Base-by-base conservation (phyloP, 208 protist species). In the Trypanosoma boissoni region DNA sequence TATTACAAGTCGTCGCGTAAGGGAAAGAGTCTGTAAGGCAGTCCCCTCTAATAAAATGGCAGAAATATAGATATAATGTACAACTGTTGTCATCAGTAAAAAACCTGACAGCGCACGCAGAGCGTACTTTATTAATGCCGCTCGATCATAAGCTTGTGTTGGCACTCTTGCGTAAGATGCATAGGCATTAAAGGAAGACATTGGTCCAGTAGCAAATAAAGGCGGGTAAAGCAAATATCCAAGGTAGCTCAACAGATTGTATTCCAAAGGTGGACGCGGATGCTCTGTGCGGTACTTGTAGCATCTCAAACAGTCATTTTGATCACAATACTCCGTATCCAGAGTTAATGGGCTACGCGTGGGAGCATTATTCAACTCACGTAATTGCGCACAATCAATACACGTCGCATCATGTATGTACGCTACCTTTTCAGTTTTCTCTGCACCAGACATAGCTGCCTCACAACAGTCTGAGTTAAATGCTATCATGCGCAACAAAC, bases 161-260 rank as follows among this genome's bases (percentile, higher is more conserved):
- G 75, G 71, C 41, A 66, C 61, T 39, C 80, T 63, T 9, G 84
- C 54, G 31, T 95, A 88, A 3, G 84, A 88, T 1, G 91, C 64
- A 46, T 88, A 98, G 8, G 85, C 88, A 60, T 95, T 95, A 66
- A 89, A 97, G 37, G 84, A 73, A 20, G 58, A 67, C 6, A 97
- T 78, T 9, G 93, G 93, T 0, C 93, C 93, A 0, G 85, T 90
- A 27, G 96, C 73, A 57, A 83, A 97, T 4, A 96, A 70, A 10
- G 93, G 91, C 1, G 74, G 68, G 69, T 96, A 97, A 28, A 86
- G 81, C 1, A 95, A 44, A 49, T 96, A 97, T 14, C 63, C 83
- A 4, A 96, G 27, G 56, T 84, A 96, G 26, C 68, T 34, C 2
- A 54, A 2, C 1, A 97, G 39, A 3, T 37, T 78, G 62, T 83